Base-by-base conservation (phyloP, 768 basidiomycete species). In the Termitomyces sp. region DNA sequence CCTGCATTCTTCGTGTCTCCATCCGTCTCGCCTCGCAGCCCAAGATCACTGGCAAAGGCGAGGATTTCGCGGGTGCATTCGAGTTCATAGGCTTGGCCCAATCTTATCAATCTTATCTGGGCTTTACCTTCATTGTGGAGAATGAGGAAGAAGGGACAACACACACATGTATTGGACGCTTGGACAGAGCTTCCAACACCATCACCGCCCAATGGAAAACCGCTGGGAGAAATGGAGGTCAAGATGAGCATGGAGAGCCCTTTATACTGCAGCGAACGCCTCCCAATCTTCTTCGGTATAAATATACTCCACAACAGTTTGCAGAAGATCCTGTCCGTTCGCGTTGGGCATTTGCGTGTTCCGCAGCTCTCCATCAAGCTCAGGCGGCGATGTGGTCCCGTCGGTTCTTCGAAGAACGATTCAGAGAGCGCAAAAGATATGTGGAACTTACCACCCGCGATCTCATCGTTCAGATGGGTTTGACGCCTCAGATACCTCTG, bases 261-360 rank as follows among this genome's bases (percentile, higher is more conserved):
- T 66, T 73, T 48, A 53, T 49, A 23, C 61, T 73, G 7, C 57
- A 60, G 1, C 58, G 67, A 13, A 71, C 67, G 6, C 65, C 69
- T 2, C 68, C 70, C 10, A 61, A 61, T n/a, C 63, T 70, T n/a
- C 53, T 67, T 27, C 59, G 68, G 40, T 70, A 66, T 53, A 62
- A 62, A n/a, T 71, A 70, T 44, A 66, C 65, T 0, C 41, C 59
- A 0, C 53, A 62, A 18, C 62, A 67, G 49, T 68, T 69, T 45
- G 33, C 47, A 6, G 65, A 70, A 56, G 67, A 70, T 47, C 63
- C 69, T 0, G 63, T 62, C 1, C 60, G 68, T n/a, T 66, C 71
- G 5, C 61, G 71, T 20, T 72, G 72, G 72, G 51, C 66, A 4
- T 73, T 72, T 52, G 70, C 67, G 5, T 69, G 70, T 56, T 64